These are phyloP conservation scores for Chaetomium sp. DNA, from an alignment of 2,329 filamentous ascomycete genomes.

Conservation along the genomic window DNA sequence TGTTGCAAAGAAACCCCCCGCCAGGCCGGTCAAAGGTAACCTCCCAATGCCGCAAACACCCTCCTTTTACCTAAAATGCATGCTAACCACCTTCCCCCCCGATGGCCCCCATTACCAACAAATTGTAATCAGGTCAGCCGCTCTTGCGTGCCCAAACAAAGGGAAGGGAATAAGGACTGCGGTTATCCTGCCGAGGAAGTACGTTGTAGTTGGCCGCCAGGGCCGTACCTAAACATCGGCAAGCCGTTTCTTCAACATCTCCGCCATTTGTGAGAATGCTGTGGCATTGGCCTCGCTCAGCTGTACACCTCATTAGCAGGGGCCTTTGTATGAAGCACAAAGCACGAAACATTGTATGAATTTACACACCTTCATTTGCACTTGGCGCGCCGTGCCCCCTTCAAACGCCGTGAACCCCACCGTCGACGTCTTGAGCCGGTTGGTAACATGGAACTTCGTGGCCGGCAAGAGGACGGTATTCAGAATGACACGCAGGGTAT, in stretches of 20 bases:
- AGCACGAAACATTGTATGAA: not conserved
- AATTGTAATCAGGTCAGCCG: not conserved
- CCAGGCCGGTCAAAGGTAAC: not conserved
- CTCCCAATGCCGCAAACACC: constrained; percentile 8
- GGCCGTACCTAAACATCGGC: constrained; percentile 30
- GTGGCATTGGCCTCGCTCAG: constrained; percentile 35
- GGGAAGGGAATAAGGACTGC: not conserved
- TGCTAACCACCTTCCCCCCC: constrained; percentile 1
- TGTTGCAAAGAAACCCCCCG: not conserved
- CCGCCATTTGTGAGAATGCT: constrained; percentile 31
- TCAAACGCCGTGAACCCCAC: constrained; percentile 69
- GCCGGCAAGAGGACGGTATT: constrained; percentile 80
- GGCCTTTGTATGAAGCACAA: not conserved
- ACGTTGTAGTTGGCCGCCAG: not conserved
- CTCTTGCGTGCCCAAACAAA: constrained; percentile 3
- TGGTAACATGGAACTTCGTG: constrained; percentile 78
- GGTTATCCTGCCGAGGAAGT: not conserved
- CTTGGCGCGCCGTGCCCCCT: constrained; percentile 55
- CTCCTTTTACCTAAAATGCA: constrained; percentile 23
- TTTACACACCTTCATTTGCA: constrained; percentile 63
- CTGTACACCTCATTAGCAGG: constrained; percentile 25
- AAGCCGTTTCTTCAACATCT: constrained; percentile 33
- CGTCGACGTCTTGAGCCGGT: constrained; percentile 69
- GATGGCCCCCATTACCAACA: not conserved
- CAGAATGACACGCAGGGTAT: constrained; percentile 81